Base-by-base conservation (phyloP, 164 flowering plant species). In the Litsea cubeba region DNA sequence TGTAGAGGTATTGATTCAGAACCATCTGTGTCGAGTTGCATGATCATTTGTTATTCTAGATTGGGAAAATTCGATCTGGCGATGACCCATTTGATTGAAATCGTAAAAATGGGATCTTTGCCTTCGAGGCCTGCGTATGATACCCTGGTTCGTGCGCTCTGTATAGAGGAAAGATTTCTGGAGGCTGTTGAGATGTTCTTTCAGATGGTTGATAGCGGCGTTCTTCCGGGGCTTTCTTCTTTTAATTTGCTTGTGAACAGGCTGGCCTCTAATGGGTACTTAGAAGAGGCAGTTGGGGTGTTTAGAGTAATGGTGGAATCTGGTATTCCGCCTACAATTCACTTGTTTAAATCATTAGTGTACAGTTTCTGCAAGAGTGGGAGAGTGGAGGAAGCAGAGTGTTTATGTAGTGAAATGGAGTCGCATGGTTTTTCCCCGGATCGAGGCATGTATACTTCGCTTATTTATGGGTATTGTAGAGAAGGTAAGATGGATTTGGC, bases 11-110 rank as follows among this genome's bases (percentile, higher is more conserved):
- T 78, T 22, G 78, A 72, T 63, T 79, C 83, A 1, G 78, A 78
- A 32, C 63, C 79, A 1, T 62, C 65, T 4, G 65, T 86, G 62
- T 67, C 84, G 76, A 82, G 83, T 78, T 81, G 86, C 62, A 85
- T 90, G 88, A 71, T 85, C 51, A 71, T 84, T 66, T 89, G 87
- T 76, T 84, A 76, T 46, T 81, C 85, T 77, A 83, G 74, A 20
- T 77, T 88, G 63, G 85, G 91, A 40, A 83, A 82, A 62, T 73
- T 90, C 28, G 80, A 81, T 1, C 86, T 87, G 57, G 90, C 90
- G 0, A 75, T 14, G 15, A 15, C 23, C 8, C 78, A 75, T 76
- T 83, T 89, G 71, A 84, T 82, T 71, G 67, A 64, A 24, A 66
- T 87, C 2, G 10, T 85, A 15, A 50, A 40, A 2, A 50, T 50